Conservation (phyloP, 1,284 basidiomycete species). For the Austroboletus novae-zelandiae region DNA sequence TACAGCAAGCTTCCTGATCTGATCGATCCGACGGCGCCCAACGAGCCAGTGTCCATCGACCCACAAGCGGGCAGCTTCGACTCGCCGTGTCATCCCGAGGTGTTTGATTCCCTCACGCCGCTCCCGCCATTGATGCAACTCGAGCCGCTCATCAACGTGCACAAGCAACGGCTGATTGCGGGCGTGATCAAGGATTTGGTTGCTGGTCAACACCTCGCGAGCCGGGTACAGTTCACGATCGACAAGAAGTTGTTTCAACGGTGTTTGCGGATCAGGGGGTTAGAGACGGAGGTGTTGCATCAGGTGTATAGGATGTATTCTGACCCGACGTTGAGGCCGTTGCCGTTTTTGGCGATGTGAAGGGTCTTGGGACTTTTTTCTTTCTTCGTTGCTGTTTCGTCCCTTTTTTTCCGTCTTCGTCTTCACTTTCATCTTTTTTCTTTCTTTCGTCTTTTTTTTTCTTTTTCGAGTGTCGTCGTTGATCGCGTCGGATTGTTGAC, state of each 20-base stretch:
- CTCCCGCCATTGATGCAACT: slow-evolving; percentile 73
- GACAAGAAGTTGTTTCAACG: slow-evolving; percentile 74
- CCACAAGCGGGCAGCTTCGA: slow-evolving; percentile 60
- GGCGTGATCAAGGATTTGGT: slow-evolving; percentile 74
- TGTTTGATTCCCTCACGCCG: slow-evolving; percentile 67
- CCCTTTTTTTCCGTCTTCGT: background rate
- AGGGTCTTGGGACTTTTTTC: background rate
- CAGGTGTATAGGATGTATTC: slow-evolving; percentile 42
- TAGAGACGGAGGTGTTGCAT: slow-evolving; percentile 52
- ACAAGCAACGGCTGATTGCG: slow-evolving; percentile 82
- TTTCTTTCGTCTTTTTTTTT: background rate
- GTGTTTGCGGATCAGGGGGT: slow-evolving; percentile 68
- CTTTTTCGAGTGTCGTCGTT: too few relatives aligned
- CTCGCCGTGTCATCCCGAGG: slow-evolving; percentile 68
- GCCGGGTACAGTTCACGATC: slow-evolving; percentile 63
- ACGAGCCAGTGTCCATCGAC: slow-evolving; percentile 64
- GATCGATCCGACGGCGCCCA: slow-evolving; percentile 79
- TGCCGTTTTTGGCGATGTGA: slow-evolving; percentile 23
- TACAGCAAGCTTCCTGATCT: slow-evolving; percentile 73
- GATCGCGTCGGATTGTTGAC: background rate
- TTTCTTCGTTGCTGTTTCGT: background rate
- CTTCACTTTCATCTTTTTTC: background rate
- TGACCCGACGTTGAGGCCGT: slow-evolving; percentile 17
- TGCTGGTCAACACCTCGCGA: slow-evolving; percentile 77
- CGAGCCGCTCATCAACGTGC: slow-evolving; percentile 85